Conservation (phyloP, 2,329 filamentous ascomycete species). For the Talaromyces rugulosus region DNA sequence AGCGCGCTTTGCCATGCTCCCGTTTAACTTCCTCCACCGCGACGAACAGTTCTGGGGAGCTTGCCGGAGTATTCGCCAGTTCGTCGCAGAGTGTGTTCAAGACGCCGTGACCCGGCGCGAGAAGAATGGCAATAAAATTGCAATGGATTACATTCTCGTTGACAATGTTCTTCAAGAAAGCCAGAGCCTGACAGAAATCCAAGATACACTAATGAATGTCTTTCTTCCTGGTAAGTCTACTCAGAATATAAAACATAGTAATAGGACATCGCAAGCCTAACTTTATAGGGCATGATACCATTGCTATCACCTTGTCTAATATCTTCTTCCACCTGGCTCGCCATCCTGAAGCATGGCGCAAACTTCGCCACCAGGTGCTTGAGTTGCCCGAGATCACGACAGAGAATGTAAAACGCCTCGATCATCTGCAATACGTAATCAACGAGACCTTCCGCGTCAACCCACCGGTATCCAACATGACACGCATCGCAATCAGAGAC, state of each 20-base stretch:
- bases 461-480: slow-evolving; percentile 46
- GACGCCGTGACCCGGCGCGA: slow-evolving; percentile 60
- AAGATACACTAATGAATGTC: slow-evolving; percentile 49
- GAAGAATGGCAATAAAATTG: slow-evolving; percentile 47
- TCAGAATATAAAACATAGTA: not conserved
- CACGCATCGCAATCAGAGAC: slow-evolving; percentile 40
- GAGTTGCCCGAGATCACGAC: slow-evolving; percentile 26
- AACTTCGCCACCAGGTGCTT: slow-evolving; percentile 24
- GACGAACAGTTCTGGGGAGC: slow-evolving; percentile 9
- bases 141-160: slow-evolving; percentile 44
- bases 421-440: slow-evolving; percentile 13
- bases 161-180: slow-evolving; percentile 44
- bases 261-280: not conserved
- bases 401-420: slow-evolving; percentile 13
- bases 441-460: slow-evolving; percentile 43
- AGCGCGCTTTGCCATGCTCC: slow-evolving; percentile 25
- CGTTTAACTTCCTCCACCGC: slow-evolving; percentile 13
- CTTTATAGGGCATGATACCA: slow-evolving; percentile 51
- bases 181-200: slow-evolving; percentile 43
- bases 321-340: slow-evolving; percentile 36
- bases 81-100: slow-evolving; percentile 59
- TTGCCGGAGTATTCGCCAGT: slow-evolving; percentile 5
- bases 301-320: slow-evolving; percentile 43
- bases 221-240: slow-evolving; percentile 47
- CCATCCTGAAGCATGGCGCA: slow-evolving; percentile 21